Evolutionary conservation across 306 rosid species (phyloP).

Genomic region (Cicer pinnatifidum): DNA sequence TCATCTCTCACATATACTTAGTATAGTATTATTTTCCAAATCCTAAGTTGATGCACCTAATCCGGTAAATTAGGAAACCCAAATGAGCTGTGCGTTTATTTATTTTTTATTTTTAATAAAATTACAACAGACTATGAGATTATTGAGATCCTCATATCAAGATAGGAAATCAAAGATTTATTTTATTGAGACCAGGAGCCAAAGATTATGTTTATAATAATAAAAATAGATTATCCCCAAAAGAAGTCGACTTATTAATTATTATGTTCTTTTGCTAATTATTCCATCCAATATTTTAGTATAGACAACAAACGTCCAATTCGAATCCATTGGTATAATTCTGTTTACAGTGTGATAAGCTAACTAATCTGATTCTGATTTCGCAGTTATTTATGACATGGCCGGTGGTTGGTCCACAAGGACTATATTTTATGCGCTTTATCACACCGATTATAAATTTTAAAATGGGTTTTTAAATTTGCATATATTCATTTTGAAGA

Average conservation of each 20-base stretch:
- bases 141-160: not conserved
- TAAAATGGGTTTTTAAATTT: no score
- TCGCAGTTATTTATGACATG: not conserved
- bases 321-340: no score
- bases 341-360: no score
- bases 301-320: no score
- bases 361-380: not conserved
- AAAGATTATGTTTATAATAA: not conserved
- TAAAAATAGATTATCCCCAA: no score
- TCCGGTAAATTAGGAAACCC: not conserved
- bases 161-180: not conserved
- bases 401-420: constrained; percentile 3
- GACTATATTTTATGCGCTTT: not conserved
- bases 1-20: not conserved
- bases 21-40: not conserved
- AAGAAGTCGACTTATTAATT: no score
- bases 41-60: not conserved
- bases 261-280: no score
- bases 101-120: not conserved
- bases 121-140: not conserved
- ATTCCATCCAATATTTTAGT: no score
- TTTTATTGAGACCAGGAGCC: not conserved
- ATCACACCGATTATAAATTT: not conserved
- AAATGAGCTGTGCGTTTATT: not conserved
- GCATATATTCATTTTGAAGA: no score